phyloP scores from a whole-genome alignment of 306 rosid species.

The Cicer judaicum region DNA sequence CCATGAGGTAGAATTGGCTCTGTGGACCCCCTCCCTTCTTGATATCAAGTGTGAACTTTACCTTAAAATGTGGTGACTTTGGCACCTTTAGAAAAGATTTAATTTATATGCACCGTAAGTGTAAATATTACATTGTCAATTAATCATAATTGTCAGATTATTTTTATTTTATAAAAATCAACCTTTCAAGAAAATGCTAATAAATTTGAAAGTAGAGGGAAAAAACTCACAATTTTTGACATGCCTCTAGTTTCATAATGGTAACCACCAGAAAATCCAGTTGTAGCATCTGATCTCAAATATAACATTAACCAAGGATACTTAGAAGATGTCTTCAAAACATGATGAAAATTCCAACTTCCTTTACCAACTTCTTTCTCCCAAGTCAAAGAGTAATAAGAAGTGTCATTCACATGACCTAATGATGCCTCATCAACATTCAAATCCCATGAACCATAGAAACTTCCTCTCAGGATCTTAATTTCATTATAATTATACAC shows the following conservation, averaged over 20 bases:
- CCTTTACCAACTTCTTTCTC: conserved; percentile 60
- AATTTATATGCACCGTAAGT: too few relatives aligned
- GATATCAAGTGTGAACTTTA: conserved; percentile 48
- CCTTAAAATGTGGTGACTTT: conserved; percentile 50
- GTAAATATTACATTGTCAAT: too few relatives aligned
- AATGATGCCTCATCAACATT: conserved; percentile 20
- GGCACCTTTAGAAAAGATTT: conserved; percentile 29
- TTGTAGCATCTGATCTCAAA: conserved; percentile 74
- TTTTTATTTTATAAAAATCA: too few relatives aligned
- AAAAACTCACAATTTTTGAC: conserved; percentile 64
- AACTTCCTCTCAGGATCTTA: conserved; percentile 55
- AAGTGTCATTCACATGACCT: conserved; percentile 32
- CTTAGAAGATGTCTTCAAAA: conserved; percentile 63
- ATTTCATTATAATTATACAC: conserved; percentile 44
- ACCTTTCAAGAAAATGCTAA: background rate
- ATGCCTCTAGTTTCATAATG: conserved; percentile 75
- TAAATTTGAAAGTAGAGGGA: background rate
- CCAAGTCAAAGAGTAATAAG: conserved; percentile 68
- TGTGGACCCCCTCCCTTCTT: conserved; percentile 53
- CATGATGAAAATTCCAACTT: conserved; percentile 66
- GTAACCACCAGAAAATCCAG: conserved; percentile 76
- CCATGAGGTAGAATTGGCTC: conserved; percentile 68
- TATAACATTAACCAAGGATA: conserved; percentile 83
- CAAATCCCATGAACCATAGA: conserved; percentile 66
- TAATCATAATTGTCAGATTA: too few relatives aligned